Evolutionary conservation across 495 filamentous ascomycete species (phyloP).

Genomic region (Talaromyces adpressus): DNA sequence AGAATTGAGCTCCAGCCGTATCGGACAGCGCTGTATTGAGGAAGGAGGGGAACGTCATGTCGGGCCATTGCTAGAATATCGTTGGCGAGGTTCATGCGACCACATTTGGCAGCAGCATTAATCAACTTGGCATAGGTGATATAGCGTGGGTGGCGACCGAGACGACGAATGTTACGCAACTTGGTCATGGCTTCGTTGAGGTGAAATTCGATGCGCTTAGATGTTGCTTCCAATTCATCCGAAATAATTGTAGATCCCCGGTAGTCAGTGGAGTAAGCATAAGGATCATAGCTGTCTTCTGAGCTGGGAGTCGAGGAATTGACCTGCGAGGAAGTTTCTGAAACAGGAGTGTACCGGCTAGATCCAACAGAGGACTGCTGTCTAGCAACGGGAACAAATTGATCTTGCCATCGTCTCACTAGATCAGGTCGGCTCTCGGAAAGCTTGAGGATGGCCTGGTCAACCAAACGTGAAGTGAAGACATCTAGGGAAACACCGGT

Average conservation of each 20-base stretch:
- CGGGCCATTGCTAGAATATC: slow-evolving; percentile 86
- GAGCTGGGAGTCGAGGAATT: slow-evolving; percentile 35
- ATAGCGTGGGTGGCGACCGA: slow-evolving; percentile 86
- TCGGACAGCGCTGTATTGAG: slow-evolving; percentile 74
- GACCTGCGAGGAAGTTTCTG: slow-evolving; percentile 29
- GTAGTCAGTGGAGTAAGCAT: slow-evolving; percentile 82
- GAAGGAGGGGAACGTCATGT: slow-evolving; percentile 73
- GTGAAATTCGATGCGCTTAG: slow-evolving; percentile 56
- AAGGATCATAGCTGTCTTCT: slow-evolving; percentile 83
- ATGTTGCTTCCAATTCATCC: slow-evolving; percentile 72
- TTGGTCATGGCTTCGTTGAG: slow-evolving; percentile 75
- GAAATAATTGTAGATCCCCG: slow-evolving; percentile 84
- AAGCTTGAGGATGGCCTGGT: slow-evolving; percentile 49
- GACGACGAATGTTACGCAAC: slow-evolving; percentile 87
- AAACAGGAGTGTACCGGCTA: slow-evolving; percentile 33
- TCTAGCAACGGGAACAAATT: slow-evolving; percentile 32
- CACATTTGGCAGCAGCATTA: slow-evolving; percentile 75
- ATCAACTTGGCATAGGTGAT: slow-evolving; percentile 95
- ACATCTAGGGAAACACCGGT: slow-evolving; percentile 42
- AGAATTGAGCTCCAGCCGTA: slow-evolving; percentile 94
- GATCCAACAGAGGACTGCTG: slow-evolving; percentile 21
- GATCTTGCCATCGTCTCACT: slow-evolving; percentile 50
- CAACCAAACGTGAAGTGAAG: slow-evolving; percentile 45
- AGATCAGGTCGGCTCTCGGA: slow-evolving; percentile 48
- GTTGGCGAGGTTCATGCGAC: slow-evolving; percentile 69